These are phyloP conservation scores for Thelonectria olida DNA, from an alignment of 2,329 filamentous ascomycete genomes.

Conservation along the genomic window DNA sequence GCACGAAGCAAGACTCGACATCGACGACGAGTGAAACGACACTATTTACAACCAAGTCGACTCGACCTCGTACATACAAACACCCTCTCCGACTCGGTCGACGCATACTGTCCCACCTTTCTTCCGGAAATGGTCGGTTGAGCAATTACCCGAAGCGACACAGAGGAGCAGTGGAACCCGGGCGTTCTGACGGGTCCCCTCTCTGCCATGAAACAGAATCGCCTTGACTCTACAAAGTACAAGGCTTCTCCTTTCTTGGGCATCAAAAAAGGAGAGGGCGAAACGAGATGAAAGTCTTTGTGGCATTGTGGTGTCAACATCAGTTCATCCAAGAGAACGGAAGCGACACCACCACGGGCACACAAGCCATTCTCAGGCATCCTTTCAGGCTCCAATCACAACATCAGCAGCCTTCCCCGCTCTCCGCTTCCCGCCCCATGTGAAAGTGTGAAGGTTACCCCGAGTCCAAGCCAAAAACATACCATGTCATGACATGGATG, in stretches of 20 bases:
- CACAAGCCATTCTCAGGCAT: background rate
- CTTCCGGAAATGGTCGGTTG: background rate
- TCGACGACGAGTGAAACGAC: background rate
- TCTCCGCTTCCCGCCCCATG: constrained; percentile 15
- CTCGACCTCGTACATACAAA: background rate
- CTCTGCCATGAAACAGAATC: background rate
- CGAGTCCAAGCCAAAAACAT: constrained; percentile 8
- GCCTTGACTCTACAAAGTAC: background rate
- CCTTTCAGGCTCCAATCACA: constrained; percentile 15
- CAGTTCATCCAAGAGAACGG: background rate
- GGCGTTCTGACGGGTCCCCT: background rate
- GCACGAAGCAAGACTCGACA: background rate
- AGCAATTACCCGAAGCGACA: constrained; percentile 2
- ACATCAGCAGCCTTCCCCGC: constrained; percentile 22
- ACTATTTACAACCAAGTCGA: background rate
- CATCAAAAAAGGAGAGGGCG: background rate
- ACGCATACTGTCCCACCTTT: background rate
- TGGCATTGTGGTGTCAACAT: background rate
- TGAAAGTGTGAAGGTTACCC: constrained; percentile 11
- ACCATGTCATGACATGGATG: constrained; percentile 15
- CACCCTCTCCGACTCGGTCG: background rate
- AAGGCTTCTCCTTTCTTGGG: background rate
- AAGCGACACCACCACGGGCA: background rate
- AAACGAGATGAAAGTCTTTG: background rate
- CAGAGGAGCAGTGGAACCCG: background rate